Evolutionary conservation across 2,329 filamentous ascomycete species (phyloP), one percentile per base, ranked within the genome.

Genomic region (Septoria linicola): DNA sequence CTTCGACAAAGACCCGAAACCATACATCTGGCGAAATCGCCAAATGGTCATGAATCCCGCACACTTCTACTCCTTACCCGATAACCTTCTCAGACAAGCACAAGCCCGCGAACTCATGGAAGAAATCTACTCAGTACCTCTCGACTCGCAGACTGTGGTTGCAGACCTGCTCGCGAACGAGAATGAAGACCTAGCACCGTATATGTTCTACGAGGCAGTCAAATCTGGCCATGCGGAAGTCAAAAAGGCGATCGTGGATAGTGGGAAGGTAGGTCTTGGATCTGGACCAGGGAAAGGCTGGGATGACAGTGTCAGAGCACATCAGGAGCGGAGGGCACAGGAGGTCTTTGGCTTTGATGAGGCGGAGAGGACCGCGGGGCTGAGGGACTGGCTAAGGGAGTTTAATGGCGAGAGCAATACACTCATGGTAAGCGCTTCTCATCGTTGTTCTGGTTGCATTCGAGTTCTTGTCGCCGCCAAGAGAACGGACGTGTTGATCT

Each of bases 161-260:
- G 41, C 51, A 11, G 27, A 42, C 11, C 40, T 43, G 2, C 21
- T 51, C 17, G 41, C 20, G 14, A 25, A 35, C n/a, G 47, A 54
- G 13, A 41, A 54, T 31, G 35, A 46, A 17, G n/a, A 51, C n/a
- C 6, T 49, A 10, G 35, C 40, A 17, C 40, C 45, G 14, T 41
- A 45, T 17, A 51, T 54, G 51, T 45, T 39, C 17, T 54, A 41
- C 21, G 47, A 54, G 40, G 51, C 51, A n/a, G 37, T 35, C 8
- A 41, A 25, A 19, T 27, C 41, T 4, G 51, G 51, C 4, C 41
- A 51, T 34, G 41, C 43, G 14, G 41, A 41, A n/a, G 25, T 54
- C 8, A 35, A 35, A 11, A 51, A 46, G 27, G 51, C 47, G 5
- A 17, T 54, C 11, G 17, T 23, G 13, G 36, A 45, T 16, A 37